Evolutionary conservation across 2,329 filamentous ascomycete species (phyloP), one percentile per base, ranked within the genome.

Genomic region (Zymoseptoria tritici): DNA sequence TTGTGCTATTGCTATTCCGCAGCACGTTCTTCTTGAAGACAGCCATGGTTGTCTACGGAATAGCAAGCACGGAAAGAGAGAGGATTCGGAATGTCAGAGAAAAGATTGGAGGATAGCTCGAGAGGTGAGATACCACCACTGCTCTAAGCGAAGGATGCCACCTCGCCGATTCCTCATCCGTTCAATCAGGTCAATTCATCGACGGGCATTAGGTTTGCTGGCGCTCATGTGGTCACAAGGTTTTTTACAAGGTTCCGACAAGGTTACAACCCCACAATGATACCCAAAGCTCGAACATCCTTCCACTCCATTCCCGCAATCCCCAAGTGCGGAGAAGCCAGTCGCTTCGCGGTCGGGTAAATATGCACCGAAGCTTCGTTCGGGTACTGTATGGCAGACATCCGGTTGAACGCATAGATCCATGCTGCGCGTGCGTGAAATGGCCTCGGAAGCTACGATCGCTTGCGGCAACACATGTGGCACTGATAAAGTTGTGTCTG

Each of bases 1-100:
- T 51, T 5, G 63, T 61, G 11, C 52, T 59, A 11, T 65, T 65
- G 16, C 62, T 60, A 9, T 60, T 62, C 31, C 60, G 60, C 24
- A 65, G 54, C 22, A 55, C 54, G n/a, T 62, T 49, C 36, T 57
- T 64, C 62, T 64, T 62, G 54, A 66, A 62, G 26, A 64, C 61
- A 16, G 64, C 54, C 64, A 66, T 64, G 29, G 11, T 46, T 49
- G 36, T 4, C 36, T n/a, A n/a, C 7, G 16, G 36, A 46, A 46
- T 7, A 46, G 13, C 36, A 46, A 4, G 36, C 36, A 16, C 11
- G 36, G 13, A n/a, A n/a, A 46, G 36, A 46, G 13, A 16, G 16
- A 46, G 36, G 2, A n/a, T 2, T 16, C 4, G n/a, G 36, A 16
- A 46, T n/a, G 16, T 46, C 13, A n/a, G 36, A 16, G 36, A 6